A percentile compares a stretch with the other conserved stretches of the same genome.
phyloP scores from a whole-genome alignment of 2,329 filamentous ascomycete species.

The Fusarium algeriense region DNA sequence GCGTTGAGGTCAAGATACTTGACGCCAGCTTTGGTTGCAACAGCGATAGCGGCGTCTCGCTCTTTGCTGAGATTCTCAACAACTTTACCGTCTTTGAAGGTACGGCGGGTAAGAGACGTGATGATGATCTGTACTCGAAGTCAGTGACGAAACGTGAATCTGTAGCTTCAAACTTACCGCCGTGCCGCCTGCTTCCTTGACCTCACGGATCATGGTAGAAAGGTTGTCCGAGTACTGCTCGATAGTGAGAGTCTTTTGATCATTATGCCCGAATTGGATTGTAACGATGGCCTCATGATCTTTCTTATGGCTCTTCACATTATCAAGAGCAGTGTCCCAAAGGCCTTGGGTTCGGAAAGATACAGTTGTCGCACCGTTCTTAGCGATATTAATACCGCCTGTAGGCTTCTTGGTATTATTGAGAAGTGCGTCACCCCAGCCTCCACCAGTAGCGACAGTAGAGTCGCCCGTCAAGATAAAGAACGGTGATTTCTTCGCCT shows the following conservation, averaged over 20 bases:
- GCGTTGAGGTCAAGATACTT: conserved; percentile 10
- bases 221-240: conserved; percentile 22
- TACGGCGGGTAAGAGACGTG: conserved; percentile 17
- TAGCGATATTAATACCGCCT: conserved; percentile 12
- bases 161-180: background rate
- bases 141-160: background rate
- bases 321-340: background rate
- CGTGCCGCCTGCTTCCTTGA: conserved; percentile 15
- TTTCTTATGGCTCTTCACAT: background rate
- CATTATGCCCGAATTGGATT: conserved; percentile 18
- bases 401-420: conserved; percentile 3
- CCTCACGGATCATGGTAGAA: conserved; percentile 1
- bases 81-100: conserved; percentile 12
- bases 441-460: conserved; percentile 10
- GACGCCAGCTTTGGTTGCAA: background rate
- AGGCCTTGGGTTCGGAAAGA: conserved; percentile 13
- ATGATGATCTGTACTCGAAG: background rate
- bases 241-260: conserved; percentile 21
- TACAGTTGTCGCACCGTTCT: conserved; percentile 18
- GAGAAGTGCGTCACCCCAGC: conserved; percentile 14
- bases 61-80: conserved; percentile 14
- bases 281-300: conserved; percentile 16
- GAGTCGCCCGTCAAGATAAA: conserved; percentile 22
- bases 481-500: conserved; percentile 12
- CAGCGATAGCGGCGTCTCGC: conserved; percentile 10